phyloP scores from a whole-genome alignment of 2,329 filamentous ascomycete species.

The Pseudopyrenochaeta lycopersici region DNA sequence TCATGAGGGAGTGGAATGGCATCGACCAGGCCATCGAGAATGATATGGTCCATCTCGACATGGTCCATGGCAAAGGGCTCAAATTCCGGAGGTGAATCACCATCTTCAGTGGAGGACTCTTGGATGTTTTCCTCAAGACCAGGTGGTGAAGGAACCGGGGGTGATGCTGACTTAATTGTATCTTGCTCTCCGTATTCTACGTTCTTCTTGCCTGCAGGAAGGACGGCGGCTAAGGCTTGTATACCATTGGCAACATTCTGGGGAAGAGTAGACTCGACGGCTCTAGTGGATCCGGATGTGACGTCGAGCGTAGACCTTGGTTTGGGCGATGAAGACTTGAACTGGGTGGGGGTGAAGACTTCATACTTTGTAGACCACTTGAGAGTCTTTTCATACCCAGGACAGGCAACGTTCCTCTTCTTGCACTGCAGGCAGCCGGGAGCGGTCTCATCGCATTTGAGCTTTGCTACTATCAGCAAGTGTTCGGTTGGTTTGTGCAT shows the following conservation, averaged over 20 bases:
- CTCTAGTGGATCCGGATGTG: slow-evolving; percentile 12
- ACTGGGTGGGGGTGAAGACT: slow-evolving; percentile 49
- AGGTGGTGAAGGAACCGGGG: slow-evolving; percentile 26
- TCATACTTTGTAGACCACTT: slow-evolving; percentile 62
- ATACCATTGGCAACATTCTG: slow-evolving; percentile 45
- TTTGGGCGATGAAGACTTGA: slow-evolving; percentile 30
- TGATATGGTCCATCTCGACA: slow-evolving; percentile 31
- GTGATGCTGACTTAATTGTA: slow-evolving; percentile 24
- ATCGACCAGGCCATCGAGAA: slow-evolving; percentile 36
- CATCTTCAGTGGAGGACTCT: slow-evolving; percentile 38
- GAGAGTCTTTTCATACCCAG: slow-evolving; percentile 57
- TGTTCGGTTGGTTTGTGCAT: neutral
- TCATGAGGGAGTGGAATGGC: slow-evolving; percentile 30
- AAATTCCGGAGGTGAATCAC: slow-evolving; percentile 31
- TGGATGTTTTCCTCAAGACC: slow-evolving; percentile 28
- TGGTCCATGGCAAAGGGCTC: slow-evolving; percentile 39
- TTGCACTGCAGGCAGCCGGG: slow-evolving; percentile 55
- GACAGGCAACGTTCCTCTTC: slow-evolving; percentile 54
- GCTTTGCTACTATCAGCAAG: slow-evolving; percentile 36
- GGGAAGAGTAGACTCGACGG: slow-evolving; percentile 26
- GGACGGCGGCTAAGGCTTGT: slow-evolving; percentile 48
- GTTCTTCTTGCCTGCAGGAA: slow-evolving; percentile 40
- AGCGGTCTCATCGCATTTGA: slow-evolving; percentile 57
- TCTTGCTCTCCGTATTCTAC: slow-evolving; percentile 15
- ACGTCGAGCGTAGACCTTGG: slow-evolving; percentile 13